phyloP scores from a whole-genome alignment of 257 asterid species.

The Solanum chmielewskii region DNA sequence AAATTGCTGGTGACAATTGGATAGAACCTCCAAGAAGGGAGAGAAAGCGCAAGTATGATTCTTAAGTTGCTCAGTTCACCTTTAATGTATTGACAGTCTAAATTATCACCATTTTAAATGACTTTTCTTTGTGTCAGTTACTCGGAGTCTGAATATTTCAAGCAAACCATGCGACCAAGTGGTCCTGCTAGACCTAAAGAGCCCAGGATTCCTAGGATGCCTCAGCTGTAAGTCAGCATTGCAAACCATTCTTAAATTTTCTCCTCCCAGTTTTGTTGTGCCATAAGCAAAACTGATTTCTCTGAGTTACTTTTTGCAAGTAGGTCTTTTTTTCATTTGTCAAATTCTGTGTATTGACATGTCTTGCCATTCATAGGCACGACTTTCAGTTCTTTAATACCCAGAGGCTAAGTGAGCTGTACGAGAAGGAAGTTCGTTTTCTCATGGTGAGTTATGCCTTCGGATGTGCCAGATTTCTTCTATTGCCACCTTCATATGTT shows the following conservation, averaged over 20 bases:
- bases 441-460: conserved; percentile 68
- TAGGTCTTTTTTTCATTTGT: background rate
- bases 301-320: background rate
- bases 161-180: conserved; percentile 98
- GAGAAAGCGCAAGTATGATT: conserved; percentile 90
- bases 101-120: background rate
- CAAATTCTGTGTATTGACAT: conserved; percentile 9
- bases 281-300: background rate
- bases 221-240: conserved; percentile 60
- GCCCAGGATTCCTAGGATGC: conserved; percentile 99
- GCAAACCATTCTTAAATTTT: background rate
- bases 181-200: conserved; percentile 94
- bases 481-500: background rate
- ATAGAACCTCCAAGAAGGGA: conserved; percentile 90
- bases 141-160: conserved; percentile 94
- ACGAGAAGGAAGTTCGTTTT: conserved; percentile 95
- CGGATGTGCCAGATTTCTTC: background rate
- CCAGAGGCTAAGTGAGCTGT: conserved; percentile 93
- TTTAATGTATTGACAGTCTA: background rate
- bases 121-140: conserved; percentile 32
- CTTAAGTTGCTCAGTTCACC: background rate
- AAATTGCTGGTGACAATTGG: conserved; percentile 90
- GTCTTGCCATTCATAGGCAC: conserved; percentile 48
- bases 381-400: conserved; percentile 98
- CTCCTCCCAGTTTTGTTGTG: background rate